phyloP scores from a whole-genome alignment of 495 filamentous ascomycete genomes.

The Xylaria cubensis region DNA sequence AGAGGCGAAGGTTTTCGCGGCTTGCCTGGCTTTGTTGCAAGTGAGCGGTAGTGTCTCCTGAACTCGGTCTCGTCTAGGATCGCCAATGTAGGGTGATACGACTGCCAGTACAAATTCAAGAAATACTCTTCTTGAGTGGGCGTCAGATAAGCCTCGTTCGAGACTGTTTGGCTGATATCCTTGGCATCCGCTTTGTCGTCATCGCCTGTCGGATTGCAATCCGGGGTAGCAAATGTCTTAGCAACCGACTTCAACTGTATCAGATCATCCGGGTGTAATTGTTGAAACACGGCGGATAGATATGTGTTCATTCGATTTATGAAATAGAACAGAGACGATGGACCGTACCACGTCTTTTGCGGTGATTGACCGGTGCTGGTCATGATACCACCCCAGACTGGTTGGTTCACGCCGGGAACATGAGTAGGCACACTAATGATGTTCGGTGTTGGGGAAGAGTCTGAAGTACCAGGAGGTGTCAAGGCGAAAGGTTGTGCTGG shows the following conservation, averaged over 20 bases:
- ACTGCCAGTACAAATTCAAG: constrained; percentile 56
- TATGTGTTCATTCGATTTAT: constrained; percentile 46
- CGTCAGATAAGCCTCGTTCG: constrained; percentile 33
- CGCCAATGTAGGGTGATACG: constrained; percentile 47
- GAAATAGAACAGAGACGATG: constrained; percentile 50
- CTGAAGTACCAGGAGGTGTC: constrained; percentile 25
- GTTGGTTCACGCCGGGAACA: constrained; percentile 18
- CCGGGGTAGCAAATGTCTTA: constrained; percentile 27
- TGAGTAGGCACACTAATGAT: constrained; percentile 16
- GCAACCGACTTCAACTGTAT: constrained; percentile 30
- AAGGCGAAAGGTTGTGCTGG: constrained; percentile 19
- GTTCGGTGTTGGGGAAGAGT: constrained; percentile 17
- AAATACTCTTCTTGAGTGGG: constrained; percentile 57
- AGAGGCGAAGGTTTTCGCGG: constrained; percentile 57
- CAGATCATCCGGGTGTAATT: constrained; percentile 35
- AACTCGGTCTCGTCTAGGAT: constrained; percentile 59
- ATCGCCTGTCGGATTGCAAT: constrained; percentile 27
- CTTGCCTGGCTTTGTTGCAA: constrained; percentile 47
- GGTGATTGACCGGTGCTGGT: constrained; percentile 38
- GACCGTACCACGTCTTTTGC: constrained; percentile 46
- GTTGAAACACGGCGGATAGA: constrained; percentile 41
- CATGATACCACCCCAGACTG: constrained; percentile 37
- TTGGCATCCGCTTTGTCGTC: constrained; percentile 19
- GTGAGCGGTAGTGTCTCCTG: constrained; percentile 54
- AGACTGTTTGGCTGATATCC: constrained; percentile 18